phyloP scores from a whole-genome alignment of 129 eudicot genomes.

The Flaveria robusta region DNA sequence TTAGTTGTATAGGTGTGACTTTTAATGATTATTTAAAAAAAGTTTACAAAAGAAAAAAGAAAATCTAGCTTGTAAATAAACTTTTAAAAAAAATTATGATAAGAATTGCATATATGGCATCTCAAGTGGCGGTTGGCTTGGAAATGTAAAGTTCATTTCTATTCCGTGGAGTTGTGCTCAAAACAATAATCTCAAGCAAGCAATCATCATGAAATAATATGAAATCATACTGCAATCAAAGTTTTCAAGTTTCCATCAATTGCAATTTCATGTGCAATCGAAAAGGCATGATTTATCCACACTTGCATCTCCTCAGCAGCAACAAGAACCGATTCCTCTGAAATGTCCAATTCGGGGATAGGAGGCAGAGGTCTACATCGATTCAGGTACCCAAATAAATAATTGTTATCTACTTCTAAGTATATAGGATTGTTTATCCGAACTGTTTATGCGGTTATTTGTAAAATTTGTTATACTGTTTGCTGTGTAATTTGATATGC shows the following conservation, averaged over 20 bases:
- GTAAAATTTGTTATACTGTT: not conserved
- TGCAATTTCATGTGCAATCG: conserved; percentile 69
- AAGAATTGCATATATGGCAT: no score
- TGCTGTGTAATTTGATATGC: no score
- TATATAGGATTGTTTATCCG: not conserved
- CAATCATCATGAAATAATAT: not conserved
- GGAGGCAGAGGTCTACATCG: conserved; percentile 94
- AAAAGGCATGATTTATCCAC: conserved; percentile 60
- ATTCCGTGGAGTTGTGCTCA: not conserved
- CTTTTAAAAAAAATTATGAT: no score
- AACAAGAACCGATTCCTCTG: conserved; percentile 61
- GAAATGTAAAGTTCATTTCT: not conserved
- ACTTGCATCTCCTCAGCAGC: conserved; percentile 64
- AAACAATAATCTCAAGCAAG: not conserved
- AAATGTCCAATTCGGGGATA: conserved; percentile 73
- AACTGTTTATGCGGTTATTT: not conserved
- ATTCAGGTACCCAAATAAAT: not conserved
- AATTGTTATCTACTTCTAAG: not conserved
- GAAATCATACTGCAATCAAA: conserved; percentile 52
- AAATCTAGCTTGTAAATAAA: not conserved
- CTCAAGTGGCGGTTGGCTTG: no score
- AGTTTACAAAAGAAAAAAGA: not conserved
- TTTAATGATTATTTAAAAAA: not conserved
- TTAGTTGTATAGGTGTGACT: not conserved
- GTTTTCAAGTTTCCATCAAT: conserved; percentile 63